Conservation (phyloP, 441 rosid genomes). For the Jatropha podagrica region DNA sequence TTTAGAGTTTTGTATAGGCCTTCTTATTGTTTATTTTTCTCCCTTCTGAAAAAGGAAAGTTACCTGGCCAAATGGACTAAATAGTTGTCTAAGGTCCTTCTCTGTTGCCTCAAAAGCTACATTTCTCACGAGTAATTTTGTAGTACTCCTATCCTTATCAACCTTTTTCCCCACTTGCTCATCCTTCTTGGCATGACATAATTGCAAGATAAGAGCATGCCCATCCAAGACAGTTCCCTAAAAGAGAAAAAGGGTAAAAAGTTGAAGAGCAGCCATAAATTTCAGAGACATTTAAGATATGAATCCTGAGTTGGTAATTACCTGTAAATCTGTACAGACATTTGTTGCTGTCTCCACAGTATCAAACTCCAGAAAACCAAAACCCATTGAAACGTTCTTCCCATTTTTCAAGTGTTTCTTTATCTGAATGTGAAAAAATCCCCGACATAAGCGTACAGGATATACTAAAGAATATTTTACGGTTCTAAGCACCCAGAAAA, state of each 20-base stretch:
- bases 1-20: background rate
- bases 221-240: slow-evolving; percentile 90
- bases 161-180: slow-evolving; percentile 48
- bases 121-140: slow-evolving; percentile 77
- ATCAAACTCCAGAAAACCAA: slow-evolving; percentile 91
- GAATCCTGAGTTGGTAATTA: slow-evolving; percentile 28
- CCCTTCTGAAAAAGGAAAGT: slow-evolving; percentile 6
- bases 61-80: slow-evolving; percentile 95
- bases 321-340: slow-evolving; percentile 73
- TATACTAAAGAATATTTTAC: background rate
- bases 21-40: background rate
- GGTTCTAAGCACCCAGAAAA: slow-evolving; percentile 14
- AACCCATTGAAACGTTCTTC: slow-evolving; percentile 80
- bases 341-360: slow-evolving; percentile 72
- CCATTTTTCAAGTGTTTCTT: slow-evolving; percentile 81
- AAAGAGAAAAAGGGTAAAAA: slow-evolving; percentile 7
- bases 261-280: slow-evolving; percentile 6
- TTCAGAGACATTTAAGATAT: slow-evolving; percentile 7
- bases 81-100: slow-evolving; percentile 81
- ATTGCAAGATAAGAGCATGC: slow-evolving; percentile 80
- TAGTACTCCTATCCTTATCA: slow-evolving; percentile 63
- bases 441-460: slow-evolving; percentile 17
- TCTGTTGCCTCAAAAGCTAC: slow-evolving; percentile 94
- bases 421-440: slow-evolving; percentile 45
- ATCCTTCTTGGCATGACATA: slow-evolving; percentile 70